Evolutionary conservation across 495 filamentous ascomycete species (phyloP), one percentile per base, ranked within the genome.

Genomic region (Tetracladium marchalianum): DNA sequence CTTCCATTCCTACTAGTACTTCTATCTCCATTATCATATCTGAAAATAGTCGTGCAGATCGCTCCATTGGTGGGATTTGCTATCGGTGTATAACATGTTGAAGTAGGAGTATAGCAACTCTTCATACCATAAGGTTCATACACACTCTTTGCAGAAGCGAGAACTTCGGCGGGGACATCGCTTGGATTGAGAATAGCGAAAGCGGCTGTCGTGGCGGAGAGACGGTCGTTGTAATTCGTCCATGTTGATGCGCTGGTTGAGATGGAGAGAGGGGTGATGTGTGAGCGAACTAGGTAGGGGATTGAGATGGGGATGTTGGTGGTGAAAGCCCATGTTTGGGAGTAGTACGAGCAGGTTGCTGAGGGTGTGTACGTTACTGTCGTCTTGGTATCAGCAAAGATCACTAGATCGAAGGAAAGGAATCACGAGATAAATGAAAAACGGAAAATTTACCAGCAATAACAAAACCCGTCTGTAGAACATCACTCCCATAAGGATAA

Each of bases 221-320:
- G 61, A 0, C 60, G 60, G 11, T 65, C 59, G 4, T 65, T 55
- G 42, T 41, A 59, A 39, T 67, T 58, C 15, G 62, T 46, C 35
- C 59, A 54, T 35, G 62, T 58, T 17, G 51, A 47, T 36, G 56
- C 54, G 32, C 58, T 59, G 33, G 67, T 64, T 0, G 54, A 51
- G 11, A 66, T 50, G 5, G 49, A 61, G 37, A 63, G 53, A 0
- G 66, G 64, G 33, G 60, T 65, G 1, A 58, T 27, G 22, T 27
- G 22, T 27, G 22, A 54, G 51, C 66, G 66, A 34, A 54, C 55
- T 0, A 65, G 52, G 2, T 63, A 60, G 0, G 70, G 68, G 0
- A 64, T 62, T 35, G 52, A 66, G 37, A 59, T 60, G 12, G 58
- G 58, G 36, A 61, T 68, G 35, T 58, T 41, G 11, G 61, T 69